These are phyloP conservation scores for Aspergillus pseudonomiae DNA, from an alignment of 2,329 filamentous ascomycete genomes.

Conservation along the genomic window DNA sequence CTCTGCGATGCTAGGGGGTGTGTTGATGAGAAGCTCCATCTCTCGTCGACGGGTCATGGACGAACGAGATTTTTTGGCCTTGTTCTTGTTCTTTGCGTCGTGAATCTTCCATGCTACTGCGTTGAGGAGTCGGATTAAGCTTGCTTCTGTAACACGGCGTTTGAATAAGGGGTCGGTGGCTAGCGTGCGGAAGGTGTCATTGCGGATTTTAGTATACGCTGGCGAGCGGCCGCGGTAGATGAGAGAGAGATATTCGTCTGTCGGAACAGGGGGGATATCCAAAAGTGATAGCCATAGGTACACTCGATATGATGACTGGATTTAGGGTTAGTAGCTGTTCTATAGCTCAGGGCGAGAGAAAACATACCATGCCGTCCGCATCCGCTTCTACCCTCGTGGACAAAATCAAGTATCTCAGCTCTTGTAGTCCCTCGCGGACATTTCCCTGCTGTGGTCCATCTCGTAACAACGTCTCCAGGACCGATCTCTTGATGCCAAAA, in stretches of 20 bases:
- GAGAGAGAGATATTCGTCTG: slow-evolving; percentile 84
- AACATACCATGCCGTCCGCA: slow-evolving; percentile 55
- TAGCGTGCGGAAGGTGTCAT: slow-evolving; percentile 95
- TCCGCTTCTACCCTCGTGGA: slow-evolving; percentile 55
- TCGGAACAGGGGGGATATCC: slow-evolving; percentile 80
- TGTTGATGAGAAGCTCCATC: slow-evolving; percentile 44
- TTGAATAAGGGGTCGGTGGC: slow-evolving; percentile 98
- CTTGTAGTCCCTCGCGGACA: slow-evolving; percentile 45
- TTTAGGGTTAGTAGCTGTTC: background rate
- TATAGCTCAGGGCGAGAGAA: background rate
- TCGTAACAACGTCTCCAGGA: slow-evolving; percentile 74
- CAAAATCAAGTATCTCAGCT: slow-evolving; percentile 53
- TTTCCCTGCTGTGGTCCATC: slow-evolving; percentile 78
- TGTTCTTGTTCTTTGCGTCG: slow-evolving; percentile 69
- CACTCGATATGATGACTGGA: slow-evolving; percentile 84
- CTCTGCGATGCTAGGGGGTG: slow-evolving; percentile 42
- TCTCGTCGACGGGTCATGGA: slow-evolving; percentile 53
- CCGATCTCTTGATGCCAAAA: slow-evolving; percentile 50
- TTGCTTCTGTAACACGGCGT: slow-evolving; percentile 91
- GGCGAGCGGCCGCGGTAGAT: slow-evolving; percentile 93
- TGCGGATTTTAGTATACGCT: slow-evolving; percentile 95
- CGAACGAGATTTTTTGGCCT: slow-evolving; percentile 36
- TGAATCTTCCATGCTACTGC: slow-evolving; percentile 92
- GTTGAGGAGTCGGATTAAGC: slow-evolving; percentile 89
- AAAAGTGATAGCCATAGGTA: slow-evolving; percentile 96